Evolutionary conservation across 805 yeast genomes (phyloP), one percentile per base, ranked within the genome.

Genomic region (Candida sphagnicola): DNA sequence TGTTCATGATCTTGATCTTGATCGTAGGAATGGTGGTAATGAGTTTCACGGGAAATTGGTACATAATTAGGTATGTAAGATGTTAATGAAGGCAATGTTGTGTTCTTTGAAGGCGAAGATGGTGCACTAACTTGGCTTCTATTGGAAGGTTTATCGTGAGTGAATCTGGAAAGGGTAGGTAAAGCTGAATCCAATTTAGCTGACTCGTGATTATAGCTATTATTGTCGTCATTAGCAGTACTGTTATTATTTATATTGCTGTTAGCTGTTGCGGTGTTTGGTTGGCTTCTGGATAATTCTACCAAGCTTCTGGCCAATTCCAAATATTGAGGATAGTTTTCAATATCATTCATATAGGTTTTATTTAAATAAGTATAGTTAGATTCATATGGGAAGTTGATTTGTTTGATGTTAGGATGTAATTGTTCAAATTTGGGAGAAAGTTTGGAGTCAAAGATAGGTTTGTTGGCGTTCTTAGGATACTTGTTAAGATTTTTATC

Each of bases 321-420:
- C 41, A 75, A 59, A 41, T 72, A 67, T 41, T 70, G 73, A 4
- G 77, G 76, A 44, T 72, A 72, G 43, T 57, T 52, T 38, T 71
- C 71, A 33, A 74, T 71, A 50, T 75, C 80, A 29, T 61, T 63
- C 50, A 74, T 54, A 47, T 74, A 75, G 2, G 78, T 74, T 36
- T 65, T 51, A 40, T 65, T 61, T 51, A 74, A 68, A 49, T 74
- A 74, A 13, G 76, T 68, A 50, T 75, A 74, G 47, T 75, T 74
- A 18, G 72, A 69, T 46, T 74, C 75, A 53, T 70, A 75, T 3
- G 81, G 81, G 49, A 73, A 75, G 50, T 74, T 70, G 40, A 67
- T 62, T 25, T 46, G 28, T 35, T 35, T 50, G 37, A 50, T 41
- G 17, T 36, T 40, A 14, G 49, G 56, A 26, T 48, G 37, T 18